A percentile compares a stretch with the other conserved stretches of the same genome.
Conservation (phyloP, 108 stramenopile genomes). For the Aurantiochytrium sp. region DNA sequence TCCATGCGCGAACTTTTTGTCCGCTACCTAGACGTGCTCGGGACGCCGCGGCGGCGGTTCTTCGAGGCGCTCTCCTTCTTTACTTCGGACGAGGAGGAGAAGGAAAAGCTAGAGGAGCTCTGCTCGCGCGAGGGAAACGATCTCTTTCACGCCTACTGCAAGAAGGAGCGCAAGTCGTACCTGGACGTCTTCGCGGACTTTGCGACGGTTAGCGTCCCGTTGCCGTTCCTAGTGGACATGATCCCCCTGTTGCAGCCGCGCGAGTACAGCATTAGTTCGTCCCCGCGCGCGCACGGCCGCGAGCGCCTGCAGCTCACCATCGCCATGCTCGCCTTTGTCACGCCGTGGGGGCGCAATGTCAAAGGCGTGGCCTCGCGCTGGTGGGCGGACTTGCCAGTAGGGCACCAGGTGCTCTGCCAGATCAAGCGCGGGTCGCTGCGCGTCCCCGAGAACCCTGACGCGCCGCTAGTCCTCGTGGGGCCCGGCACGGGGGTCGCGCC, state of each 20-base stretch:
- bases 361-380: slow-evolving; percentile 23
- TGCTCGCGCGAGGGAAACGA: background rate
- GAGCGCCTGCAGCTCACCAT: background rate
- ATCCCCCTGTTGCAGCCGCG: slow-evolving; percentile 33
- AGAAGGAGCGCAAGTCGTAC: background rate
- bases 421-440: background rate
- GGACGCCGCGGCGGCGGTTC: slow-evolving; percentile 8
- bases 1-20: slow-evolving; percentile 17
- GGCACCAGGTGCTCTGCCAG: background rate
- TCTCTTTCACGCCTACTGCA: slow-evolving; percentile 23
- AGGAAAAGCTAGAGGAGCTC: slow-evolving; percentile 38
- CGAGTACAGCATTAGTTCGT: slow-evolving; percentile 29
- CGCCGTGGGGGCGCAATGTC: background rate
- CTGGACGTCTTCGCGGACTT: slow-evolving; percentile 36
- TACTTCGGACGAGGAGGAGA: slow-evolving; percentile 35
- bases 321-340: background rate
- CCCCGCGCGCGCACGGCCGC: background rate
- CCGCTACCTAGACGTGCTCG: slow-evolving; percentile 31
- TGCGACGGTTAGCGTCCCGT: background rate
- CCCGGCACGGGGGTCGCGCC: slow-evolving; percentile 97
- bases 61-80: slow-evolving; percentile 38
- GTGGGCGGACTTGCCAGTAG: background rate
- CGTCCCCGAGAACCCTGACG: background rate
- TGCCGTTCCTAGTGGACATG: slow-evolving; percentile 31
- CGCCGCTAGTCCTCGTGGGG: slow-evolving; percentile 87